Evolutionary conservation across 1,284 basidiomycete species (phyloP), one percentile per base, ranked within the genome.

Genomic region (Phenoliferia sp.): DNA sequence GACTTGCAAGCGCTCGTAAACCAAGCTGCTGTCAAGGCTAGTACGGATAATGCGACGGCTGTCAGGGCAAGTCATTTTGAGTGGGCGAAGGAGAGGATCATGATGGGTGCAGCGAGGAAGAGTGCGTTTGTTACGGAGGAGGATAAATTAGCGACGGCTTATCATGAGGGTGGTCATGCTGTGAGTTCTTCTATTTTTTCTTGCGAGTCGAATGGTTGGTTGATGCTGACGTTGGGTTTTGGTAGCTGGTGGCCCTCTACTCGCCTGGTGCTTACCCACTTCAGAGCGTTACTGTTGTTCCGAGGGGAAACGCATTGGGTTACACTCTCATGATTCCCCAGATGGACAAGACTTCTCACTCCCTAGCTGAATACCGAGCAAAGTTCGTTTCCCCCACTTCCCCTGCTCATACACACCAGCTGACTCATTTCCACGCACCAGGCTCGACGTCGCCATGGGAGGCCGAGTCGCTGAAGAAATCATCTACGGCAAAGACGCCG

Each of bases 121-220:
- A 93, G 89, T 68, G 87, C 89, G 59, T 93, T 87, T 77, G 90
- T 95, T 66, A 88, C 90, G 71, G 87, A 88, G 31, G 88, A 92
- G 78, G 87, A 85, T 36, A 95, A 93, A 79, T 58, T 73, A 28
- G 69, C 73, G 66, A 96, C 94, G 0, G 94, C 94, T 7, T 96
- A 95, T 80, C 94, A 97, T 79, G 94, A 97, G 84, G 94, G 92
- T 70, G 94, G 94, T 12, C 94, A 96, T 79, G 92, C 94, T 22
- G 68, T 69, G 15, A 33, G 67, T 32, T 29, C 17, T 22, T 32
- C 9, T 35, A 15, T n/a, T 16, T 3, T n/a, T n/a, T n/a, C n/a
- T n/a, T n/a, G n/a, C n/a, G n/a, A 0, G 1, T 5, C 4, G 59
- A n/a, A 4, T 36, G n/a, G 35, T 22, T n/a, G 57, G 35, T 29